Base-by-base conservation (phyloP, 1,284 basidiomycete species). In the Afroboletus lepidellus region DNA sequence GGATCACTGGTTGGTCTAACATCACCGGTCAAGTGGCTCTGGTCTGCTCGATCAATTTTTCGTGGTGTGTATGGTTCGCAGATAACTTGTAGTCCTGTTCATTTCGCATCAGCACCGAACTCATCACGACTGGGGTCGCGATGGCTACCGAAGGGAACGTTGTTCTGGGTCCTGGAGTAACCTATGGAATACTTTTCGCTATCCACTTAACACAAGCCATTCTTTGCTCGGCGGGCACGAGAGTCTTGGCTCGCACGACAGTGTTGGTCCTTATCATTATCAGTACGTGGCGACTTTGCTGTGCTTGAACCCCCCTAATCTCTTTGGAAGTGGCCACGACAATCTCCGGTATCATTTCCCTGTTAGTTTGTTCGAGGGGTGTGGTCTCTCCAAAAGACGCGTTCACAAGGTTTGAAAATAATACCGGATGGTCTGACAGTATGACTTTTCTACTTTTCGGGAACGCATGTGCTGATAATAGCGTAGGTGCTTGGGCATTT, bases 1-100 rank as follows among this genome's bases (percentile, higher is more conserved):
- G 37, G 21, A 38, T 87, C 49, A 87, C 85, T 21, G 60, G 61
- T 38, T 83, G 80, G 81, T 78, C 78, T 13, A 83, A 81, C 58
- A 70, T 81, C 33, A 79, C 75, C 1, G 75, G 78, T 9, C 78
- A 80, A 63, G 69, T 79, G 15, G 75, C 82, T 2, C 73, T 85
- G 11, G 80, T 87, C 29, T 85, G 81, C 60, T 85, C 83, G 12
- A 86, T 87, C 42, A 81, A 86, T 60, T 87, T 78, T 55, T 84
- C 83, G 12, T 82, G 82, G 76, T 77, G 39, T 15, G 72, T 46
- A 21, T 27, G 15, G 8, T 18, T 34, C 24, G 8, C 1, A 23
- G n/a, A 32, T 8, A 6, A 1, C 15, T n/a, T 3, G 38, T n/a
- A n/a, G 23, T 33, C 44, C 8, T 33, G 23, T 41, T 54, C 12